Percentiles rank a stretch among this genome's conserved stretches.
These are phyloP conservation scores for Bremia lactucae DNA, from an alignment of 352 stramenopile genomes.

Conservation along the genomic window DNA sequence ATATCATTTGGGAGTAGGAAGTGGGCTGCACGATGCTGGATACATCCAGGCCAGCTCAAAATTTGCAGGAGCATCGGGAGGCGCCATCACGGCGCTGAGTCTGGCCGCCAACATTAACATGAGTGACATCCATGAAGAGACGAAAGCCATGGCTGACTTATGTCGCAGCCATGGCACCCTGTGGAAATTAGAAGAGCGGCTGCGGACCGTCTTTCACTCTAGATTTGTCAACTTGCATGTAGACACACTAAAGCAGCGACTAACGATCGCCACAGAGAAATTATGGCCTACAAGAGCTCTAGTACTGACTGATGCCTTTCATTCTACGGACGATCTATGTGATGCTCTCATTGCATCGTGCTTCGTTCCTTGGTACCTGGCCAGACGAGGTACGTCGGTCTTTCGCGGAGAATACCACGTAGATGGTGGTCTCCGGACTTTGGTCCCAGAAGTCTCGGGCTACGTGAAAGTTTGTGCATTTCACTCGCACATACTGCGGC, in stretches of 20 bases:
- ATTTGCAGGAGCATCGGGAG: conserved; percentile 66
- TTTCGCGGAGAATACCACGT: conserved; percentile 62
- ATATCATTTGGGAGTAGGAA: conserved; percentile 67
- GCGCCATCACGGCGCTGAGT: conserved; percentile 49
- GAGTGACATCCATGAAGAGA: conserved; percentile 43
- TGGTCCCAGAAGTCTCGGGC: conserved; percentile 55
- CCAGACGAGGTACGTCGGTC: conserved; percentile 26
- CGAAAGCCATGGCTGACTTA: conserved; percentile 42
- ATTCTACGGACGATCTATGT: conserved; percentile 44
- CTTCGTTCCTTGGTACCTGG: conserved; percentile 73
- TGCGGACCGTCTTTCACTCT: conserved; percentile 40
- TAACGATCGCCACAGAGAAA: conserved; percentile 59
- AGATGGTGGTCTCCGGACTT: conserved; percentile 53
- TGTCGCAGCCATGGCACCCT: conserved; percentile 43
- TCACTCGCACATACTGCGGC: conserved; percentile 36
- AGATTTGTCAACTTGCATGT: conserved; percentile 41
- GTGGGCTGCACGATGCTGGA: conserved; percentile 40
- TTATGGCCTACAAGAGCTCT: conserved; percentile 51
- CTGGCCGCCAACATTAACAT: conserved; percentile 47
- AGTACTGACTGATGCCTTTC: conserved; percentile 45
- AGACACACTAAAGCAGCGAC: conserved; percentile 26
- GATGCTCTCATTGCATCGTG: conserved; percentile 64
- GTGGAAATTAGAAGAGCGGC: conserved; percentile 51
- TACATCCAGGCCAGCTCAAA: conserved; percentile 35
- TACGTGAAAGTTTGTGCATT: conserved; percentile 70